phyloP scores from a whole-genome alignment of 805 yeast genomes.

The Ascoidea rubescens region DNA sequence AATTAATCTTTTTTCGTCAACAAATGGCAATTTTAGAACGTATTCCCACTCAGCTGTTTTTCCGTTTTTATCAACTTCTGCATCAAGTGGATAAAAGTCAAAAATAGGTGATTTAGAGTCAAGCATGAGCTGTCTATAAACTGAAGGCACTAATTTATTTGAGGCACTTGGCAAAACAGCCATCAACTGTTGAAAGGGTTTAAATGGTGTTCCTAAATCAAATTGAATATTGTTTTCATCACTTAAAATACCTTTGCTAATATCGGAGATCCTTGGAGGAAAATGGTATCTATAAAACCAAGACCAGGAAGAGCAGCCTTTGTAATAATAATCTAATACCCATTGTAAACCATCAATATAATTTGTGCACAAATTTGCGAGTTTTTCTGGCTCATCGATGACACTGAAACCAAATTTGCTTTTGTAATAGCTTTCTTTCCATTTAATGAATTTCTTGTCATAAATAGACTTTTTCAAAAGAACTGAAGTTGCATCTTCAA shows the following conservation, averaged over 20 bases:
- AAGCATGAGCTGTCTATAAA: constrained; percentile 71
- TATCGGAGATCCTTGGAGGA: constrained; percentile 88
- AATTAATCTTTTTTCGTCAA: constrained; percentile 64
- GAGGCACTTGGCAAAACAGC: constrained; percentile 95
- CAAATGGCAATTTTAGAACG: constrained; percentile 83
- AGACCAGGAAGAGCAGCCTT: constrained; percentile 89
- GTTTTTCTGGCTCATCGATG: constrained; percentile 40
- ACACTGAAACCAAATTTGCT: constrained; percentile 60
- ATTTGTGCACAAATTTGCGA: constrained; percentile 56
- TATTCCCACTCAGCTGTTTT: constrained; percentile 98
- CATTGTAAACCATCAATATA: constrained; percentile 94
- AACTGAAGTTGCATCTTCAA: constrained; percentile 34
- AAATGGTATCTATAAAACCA: constrained; percentile 89
- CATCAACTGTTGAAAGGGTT: constrained; percentile 93
- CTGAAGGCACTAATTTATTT: constrained; percentile 57
- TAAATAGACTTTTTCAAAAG: constrained; percentile 42
- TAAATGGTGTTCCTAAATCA: constrained; percentile 64
- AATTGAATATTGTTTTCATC: constrained; percentile 31
- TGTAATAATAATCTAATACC: constrained; percentile 85
- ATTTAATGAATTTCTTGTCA: constrained; percentile 55
- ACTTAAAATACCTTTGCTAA: constrained; percentile 43
- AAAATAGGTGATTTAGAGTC: constrained; percentile 75
- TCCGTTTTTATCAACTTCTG: constrained; percentile 83
- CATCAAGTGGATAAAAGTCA: constrained; percentile 84
- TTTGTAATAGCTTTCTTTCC: constrained; percentile 81